phyloP scores from a whole-genome alignment of 768 basidiomycete species.

The Neoboletus brunneissimus region DNA sequence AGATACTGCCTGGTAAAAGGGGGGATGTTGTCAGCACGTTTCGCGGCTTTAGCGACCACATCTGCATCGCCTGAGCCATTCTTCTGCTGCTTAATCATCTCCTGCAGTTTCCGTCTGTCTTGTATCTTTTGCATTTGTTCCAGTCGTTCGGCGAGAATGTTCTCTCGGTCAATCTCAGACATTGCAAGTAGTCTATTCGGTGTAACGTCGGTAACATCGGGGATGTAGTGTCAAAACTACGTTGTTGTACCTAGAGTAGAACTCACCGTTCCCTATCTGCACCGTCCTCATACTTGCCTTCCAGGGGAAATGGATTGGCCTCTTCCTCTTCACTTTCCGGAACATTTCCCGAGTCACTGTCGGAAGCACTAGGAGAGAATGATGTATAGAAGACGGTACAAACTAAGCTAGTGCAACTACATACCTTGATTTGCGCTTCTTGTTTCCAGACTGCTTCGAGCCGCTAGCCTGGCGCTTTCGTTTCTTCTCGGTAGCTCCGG shows the following conservation, averaged over 20 bases:
- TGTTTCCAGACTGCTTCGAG: constrained; percentile 44
- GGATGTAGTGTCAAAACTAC: constrained; percentile 25
- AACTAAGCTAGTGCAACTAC: constrained; percentile 23
- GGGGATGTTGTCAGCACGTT: constrained; percentile 50
- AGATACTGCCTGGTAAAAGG: constrained; percentile 4
- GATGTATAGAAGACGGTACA: not conserved
- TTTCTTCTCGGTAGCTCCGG: constrained; percentile 65
- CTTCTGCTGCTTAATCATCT: constrained; percentile 69
- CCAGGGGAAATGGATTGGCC: constrained; percentile 78
- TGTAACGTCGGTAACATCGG: constrained; percentile 6
- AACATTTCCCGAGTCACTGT: constrained; percentile 48
- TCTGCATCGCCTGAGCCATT: constrained; percentile 50
- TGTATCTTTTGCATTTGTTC: constrained; percentile 77
- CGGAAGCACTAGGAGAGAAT: constrained; percentile 36
- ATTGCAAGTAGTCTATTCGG: constrained; percentile 64
- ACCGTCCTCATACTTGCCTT: constrained; percentile 88
- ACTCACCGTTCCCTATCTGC: constrained; percentile 78
- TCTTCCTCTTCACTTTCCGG: constrained; percentile 60
- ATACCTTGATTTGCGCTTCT: constrained; percentile 75
- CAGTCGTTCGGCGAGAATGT: constrained; percentile 72
- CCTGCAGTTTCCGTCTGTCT: constrained; percentile 68
- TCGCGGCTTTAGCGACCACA: constrained; percentile 67
- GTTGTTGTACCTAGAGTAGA: constrained; percentile 23
- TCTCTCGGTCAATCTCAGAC: constrained; percentile 89
- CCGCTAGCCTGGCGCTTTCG: constrained; percentile 55